A percentile compares a stretch with the other conserved stretches of the same genome.
phyloP scores from a whole-genome alignment of 306 rosid species.

The Malus sieversii region DNA sequence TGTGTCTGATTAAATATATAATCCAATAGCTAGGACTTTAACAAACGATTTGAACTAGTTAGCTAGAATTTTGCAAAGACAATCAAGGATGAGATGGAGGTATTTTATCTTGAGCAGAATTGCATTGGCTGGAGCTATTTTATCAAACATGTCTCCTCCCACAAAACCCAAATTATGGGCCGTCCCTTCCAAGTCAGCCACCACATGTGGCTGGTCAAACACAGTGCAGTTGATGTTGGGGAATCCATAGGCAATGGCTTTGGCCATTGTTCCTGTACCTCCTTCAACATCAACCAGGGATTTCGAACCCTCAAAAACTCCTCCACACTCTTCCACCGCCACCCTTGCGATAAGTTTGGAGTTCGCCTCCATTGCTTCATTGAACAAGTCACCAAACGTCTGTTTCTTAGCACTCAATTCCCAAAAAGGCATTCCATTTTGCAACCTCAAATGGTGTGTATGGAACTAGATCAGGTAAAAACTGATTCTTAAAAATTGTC shows the following conservation, averaged over 20 bases:
- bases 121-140: conserved; percentile 22
- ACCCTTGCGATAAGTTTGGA: not conserved
- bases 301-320: conserved; percentile 16
- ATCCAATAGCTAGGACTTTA: too few relatives aligned
- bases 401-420: conserved; percentile 3
- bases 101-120: conserved; percentile 20
- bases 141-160: conserved; percentile 22
- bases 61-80: too few relatives aligned
- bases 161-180: conserved; percentile 1
- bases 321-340: conserved; percentile 6
- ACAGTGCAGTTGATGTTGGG: conserved; percentile 27
- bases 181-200: conserved; percentile 1
- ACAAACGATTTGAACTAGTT: too few relatives aligned
- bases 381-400: not conserved
- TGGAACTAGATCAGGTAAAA: not conserved
- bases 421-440: conserved; percentile 18
- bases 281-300: conserved; percentile 43
- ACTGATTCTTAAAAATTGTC: too few relatives aligned
- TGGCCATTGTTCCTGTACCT: conserved; percentile 29
- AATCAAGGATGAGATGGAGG: too few relatives aligned
- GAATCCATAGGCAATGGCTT: conserved; percentile 22
- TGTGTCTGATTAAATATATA: too few relatives aligned
- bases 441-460: conserved; percentile 6
- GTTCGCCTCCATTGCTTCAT: conserved; percentile 28
- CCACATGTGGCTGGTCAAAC: conserved; percentile 29